Conservation (phyloP, 2,329 filamentous ascomycete species). For the Botrytis aclada region DNA sequence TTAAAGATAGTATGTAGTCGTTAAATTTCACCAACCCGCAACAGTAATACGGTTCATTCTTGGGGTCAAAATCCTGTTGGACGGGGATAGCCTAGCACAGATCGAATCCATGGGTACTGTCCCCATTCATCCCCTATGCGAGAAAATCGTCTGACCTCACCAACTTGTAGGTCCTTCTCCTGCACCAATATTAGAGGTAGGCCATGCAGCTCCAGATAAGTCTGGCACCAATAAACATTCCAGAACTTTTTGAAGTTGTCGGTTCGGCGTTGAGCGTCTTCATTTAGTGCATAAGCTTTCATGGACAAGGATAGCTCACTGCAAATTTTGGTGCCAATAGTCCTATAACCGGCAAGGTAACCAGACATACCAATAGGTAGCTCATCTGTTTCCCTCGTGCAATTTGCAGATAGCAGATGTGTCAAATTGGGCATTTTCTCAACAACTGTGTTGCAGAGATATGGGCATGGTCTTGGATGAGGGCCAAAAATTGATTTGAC, state of each 20-base stretch:
- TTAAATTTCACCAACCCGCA: no score
- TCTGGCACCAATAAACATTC: background rate
- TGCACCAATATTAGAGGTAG: background rate
- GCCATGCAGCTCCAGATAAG: background rate
- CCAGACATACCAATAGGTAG: background rate
- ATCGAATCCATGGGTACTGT: background rate
- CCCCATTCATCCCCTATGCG: constrained; percentile 1
- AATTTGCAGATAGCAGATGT: background rate
- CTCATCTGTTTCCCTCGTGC: background rate
- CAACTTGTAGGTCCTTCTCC: background rate
- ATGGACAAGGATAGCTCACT: constrained; percentile 1
- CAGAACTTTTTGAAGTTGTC: background rate
- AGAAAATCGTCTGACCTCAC: background rate
- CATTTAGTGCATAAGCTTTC: background rate
- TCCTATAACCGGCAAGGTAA: background rate
- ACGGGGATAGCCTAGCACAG: background rate
- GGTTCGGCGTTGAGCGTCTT: background rate
- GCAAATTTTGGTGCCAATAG: background rate
- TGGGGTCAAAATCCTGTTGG: no score
- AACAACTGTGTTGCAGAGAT: background rate
- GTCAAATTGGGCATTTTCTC: background rate
- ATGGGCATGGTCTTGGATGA: background rate
- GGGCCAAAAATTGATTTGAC: constrained; percentile 1
- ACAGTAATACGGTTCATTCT: background rate
- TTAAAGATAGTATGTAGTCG: background rate